Evolutionary conservation across 1,284 basidiomycete genomes (phyloP).

Genomic region (Cystobasidiaceae sp.): DNA sequence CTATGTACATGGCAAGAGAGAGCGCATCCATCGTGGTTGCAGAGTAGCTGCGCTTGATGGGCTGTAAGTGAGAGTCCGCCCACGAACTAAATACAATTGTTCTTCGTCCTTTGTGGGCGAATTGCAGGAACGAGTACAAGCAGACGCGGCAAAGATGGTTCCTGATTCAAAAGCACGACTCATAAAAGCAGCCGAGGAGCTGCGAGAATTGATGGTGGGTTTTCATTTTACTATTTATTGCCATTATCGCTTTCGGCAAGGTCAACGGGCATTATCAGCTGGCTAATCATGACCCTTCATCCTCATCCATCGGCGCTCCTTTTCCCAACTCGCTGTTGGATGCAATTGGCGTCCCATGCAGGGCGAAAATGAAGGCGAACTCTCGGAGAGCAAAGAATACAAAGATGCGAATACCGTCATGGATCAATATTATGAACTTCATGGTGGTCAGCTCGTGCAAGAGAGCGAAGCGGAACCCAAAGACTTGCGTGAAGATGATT

Average conservation of each 20-base stretch:
- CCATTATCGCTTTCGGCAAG: background rate
- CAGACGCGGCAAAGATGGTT: constrained; percentile 77
- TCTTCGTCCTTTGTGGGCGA: background rate
- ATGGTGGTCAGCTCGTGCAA: constrained; percentile 20
- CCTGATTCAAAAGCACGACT: constrained; percentile 60
- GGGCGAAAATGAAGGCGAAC: constrained; percentile 50
- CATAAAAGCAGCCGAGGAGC: constrained; percentile 58
- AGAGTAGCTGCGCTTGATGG: too few species aligned
- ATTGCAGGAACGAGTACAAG: constrained; percentile 61
- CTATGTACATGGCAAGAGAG: too few species aligned
- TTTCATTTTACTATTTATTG: background rate
- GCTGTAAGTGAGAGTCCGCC: background rate
- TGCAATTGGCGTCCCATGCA: background rate
- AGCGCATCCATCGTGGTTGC: too few species aligned
- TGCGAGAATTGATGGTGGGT: constrained; percentile 67
- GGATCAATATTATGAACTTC: constrained; percentile 13
- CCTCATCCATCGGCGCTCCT: background rate
- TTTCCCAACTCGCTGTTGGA: too few species aligned
- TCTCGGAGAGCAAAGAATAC: constrained; percentile 52
- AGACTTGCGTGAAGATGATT: constrained; percentile 13
- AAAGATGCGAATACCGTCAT: constrained; percentile 19
- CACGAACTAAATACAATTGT: background rate
- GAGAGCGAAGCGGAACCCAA: constrained; percentile 18
- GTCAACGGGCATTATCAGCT: background rate
- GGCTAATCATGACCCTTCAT: background rate